Evolutionary conservation across 306 rosid genomes (phyloP), one percentile per base, ranked within the genome.

Genomic region (Begonia loranthoides): DNA sequence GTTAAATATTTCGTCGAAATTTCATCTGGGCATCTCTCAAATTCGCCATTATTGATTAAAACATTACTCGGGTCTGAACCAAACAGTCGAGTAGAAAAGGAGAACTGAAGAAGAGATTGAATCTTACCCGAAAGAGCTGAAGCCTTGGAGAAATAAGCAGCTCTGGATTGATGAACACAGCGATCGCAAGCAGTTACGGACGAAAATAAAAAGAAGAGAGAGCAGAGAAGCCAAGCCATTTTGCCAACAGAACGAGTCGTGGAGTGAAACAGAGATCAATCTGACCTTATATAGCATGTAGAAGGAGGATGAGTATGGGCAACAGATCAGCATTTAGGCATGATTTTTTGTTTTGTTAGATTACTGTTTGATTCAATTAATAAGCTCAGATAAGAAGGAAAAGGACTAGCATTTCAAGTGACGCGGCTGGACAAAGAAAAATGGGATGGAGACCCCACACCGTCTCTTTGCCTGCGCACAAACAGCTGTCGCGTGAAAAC

Each of bases 151-250:
- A 81, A 85, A 61, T 44, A 72, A 3, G 87, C 55, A 44, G 86
- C 87, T 61, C 68, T 85, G 52, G 85, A 46, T 61, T 71, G 79
- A 28, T 77, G 73, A 2, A 73, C 15, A 17, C 97, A 89, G 6
- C 90, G 81, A 70, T 87, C 84, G 22, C 96, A 87, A 40, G 90
- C 95, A 13, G 67, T 2, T 0, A 73, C 79, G 15, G 95, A 71
- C 10, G 84, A 67, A 54, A 71, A 19, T n/a, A 84, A 54, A 43
- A 81, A 36, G 66, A 67, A 63, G 60, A 76, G 3, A 43, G 59
- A 51, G 64, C 12, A 54, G 10, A 77, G 60, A 44, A 79, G 50
- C 49, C 59, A 54, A 73, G 81, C 70, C 88, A 79, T 47, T 38
- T 64, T 19, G 54, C 21, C 14, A 3, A 10, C 7, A 7, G 39